Conservation (phyloP, 495 filamentous ascomycete species). For the Trichoderma erinaceum region DNA sequence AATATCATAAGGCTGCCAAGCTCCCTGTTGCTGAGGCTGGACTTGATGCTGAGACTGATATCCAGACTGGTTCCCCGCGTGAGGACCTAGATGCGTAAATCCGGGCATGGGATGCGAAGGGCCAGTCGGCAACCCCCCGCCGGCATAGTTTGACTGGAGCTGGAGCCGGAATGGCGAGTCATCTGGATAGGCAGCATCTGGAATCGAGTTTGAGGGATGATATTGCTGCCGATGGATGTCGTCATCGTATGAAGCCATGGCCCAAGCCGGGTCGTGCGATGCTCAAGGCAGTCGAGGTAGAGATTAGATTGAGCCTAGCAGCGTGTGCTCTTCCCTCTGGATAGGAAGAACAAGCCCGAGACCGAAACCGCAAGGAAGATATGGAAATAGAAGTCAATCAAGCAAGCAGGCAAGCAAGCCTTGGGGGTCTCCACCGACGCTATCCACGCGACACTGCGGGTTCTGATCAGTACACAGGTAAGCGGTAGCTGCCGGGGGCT, state of each 20-base stretch:
- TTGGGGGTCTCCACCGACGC: not conserved
- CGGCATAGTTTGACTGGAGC: not conserved
- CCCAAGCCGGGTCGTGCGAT: not conserved
- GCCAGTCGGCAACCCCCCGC: not conserved
- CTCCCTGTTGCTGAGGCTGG: not conserved
- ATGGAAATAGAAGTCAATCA: not conserved
- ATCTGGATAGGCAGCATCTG: conserved; percentile 7
- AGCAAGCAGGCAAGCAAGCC: not conserved
- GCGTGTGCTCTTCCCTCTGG: not conserved
- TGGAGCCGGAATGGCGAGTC: not conserved
- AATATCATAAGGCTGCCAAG: not conserved
- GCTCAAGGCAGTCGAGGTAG: not conserved
- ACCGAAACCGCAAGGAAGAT: not conserved
- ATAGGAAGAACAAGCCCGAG: not conserved
- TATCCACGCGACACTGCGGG: not conserved
- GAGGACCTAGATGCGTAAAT: not conserved
- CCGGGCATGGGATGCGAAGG: not conserved
- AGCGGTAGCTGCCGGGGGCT: not conserved
- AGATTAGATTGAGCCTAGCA: not conserved
- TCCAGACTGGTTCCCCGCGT: not conserved
- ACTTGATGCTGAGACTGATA: not conserved
- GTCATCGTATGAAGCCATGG: conserved; percentile 8
- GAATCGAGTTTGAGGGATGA: conserved; percentile 9
- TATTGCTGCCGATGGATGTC: conserved; percentile 7
- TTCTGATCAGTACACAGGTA: not conserved